Evolutionary conservation across 352 stramenopile species (phyloP).

Genomic region (Phytophthora sojae): DNA sequence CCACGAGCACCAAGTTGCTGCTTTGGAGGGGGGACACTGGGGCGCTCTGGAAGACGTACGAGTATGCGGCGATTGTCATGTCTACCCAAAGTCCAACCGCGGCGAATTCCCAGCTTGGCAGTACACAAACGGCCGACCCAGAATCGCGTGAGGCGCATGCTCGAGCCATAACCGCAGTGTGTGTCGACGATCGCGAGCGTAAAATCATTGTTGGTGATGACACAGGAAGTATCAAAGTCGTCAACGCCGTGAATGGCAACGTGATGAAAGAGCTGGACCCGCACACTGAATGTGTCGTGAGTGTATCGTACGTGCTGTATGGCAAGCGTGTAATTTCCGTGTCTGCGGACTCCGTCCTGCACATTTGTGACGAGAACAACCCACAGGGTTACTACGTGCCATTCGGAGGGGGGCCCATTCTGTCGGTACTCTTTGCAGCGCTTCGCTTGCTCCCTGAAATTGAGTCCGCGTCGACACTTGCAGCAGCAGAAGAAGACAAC

Average conservation of each 20-base stretch:
- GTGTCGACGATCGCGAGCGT: constrained; percentile 81
- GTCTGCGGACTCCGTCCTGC: constrained; percentile 60
- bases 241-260: constrained; percentile 83
- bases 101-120: constrained; percentile 10
- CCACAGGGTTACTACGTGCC: constrained; percentile 74
- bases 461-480: not conserved
- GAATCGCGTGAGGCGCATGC: constrained; percentile 28
- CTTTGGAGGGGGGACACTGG: constrained; percentile 71
- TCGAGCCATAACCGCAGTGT: constrained; percentile 71
- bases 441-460: constrained; percentile 56
- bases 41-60: constrained; percentile 58
- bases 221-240: constrained; percentile 61
- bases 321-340: constrained; percentile 75
- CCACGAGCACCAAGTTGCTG: constrained; percentile 61
- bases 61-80: constrained; percentile 51
- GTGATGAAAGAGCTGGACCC: constrained; percentile 86
- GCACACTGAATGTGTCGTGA: constrained; percentile 52
- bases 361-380: constrained; percentile 81
- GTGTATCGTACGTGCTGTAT: constrained; percentile 63
- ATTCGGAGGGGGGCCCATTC: constrained; percentile 54
- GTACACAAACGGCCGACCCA: constrained; percentile 16
- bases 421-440: constrained; percentile 69
- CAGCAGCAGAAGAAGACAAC: not conserved
- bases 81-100: constrained; percentile 17
- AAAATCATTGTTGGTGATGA: constrained; percentile 87